Evolutionary conservation across 2,329 filamentous ascomycete species (phyloP).

Genomic region (Beauveria medogensis): DNA sequence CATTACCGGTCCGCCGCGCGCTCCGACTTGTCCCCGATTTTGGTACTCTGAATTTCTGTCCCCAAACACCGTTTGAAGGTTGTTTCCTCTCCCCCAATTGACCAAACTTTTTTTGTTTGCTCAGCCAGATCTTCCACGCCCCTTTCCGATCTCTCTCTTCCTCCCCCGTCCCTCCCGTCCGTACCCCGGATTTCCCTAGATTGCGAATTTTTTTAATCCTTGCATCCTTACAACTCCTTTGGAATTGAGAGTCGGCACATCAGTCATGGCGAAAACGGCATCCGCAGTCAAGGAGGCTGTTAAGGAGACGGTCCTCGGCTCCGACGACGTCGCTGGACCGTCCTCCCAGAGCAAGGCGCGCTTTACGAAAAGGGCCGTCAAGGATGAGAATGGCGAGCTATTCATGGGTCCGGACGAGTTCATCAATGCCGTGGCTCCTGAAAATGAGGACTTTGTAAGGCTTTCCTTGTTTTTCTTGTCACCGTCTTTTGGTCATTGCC

Average conservation of each 20-base stretch:
- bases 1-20: conserved; percentile 13
- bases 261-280: conserved; percentile 29
- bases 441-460: conserved; percentile 86
- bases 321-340: conserved; percentile 48
- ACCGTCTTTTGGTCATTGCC: background rate
- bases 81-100: conserved; percentile 2
- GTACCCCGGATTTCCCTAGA: background rate
- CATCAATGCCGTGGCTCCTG: conserved; percentile 80
- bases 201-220: background rate
- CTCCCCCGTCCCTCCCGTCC: background rate
- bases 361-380: conserved; percentile 69
- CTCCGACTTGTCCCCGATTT: conserved; percentile 12
- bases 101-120: conserved; percentile 3
- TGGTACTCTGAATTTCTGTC: background rate
- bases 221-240: background rate
- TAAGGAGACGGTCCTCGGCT: conserved; percentile 72
- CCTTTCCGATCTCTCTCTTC: conserved; percentile 2
- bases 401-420: conserved; percentile 83
- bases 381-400: conserved; percentile 68
- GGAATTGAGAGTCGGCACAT: background rate
- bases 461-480: conserved; percentile 16
- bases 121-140: conserved; percentile 1
- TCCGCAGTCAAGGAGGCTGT: conserved; percentile 58
- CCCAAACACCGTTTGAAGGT: background rate
- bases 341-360: conserved; percentile 67